Evolutionary conservation across 352 stramenopile genomes (phyloP).

Genomic region (Phytophthora boehmeriae): DNA sequence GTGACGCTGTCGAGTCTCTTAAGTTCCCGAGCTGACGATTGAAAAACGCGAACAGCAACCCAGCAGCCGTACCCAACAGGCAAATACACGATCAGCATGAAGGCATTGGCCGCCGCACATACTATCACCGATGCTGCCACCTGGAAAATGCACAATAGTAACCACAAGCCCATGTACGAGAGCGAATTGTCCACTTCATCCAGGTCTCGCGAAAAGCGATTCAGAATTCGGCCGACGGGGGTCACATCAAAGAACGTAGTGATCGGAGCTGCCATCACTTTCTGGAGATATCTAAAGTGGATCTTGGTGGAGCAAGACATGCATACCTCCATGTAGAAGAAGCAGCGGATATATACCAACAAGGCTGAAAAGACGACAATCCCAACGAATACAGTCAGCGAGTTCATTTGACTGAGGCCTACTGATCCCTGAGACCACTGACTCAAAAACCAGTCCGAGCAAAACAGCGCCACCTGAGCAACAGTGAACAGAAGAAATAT

Average conservation of each 20-base stretch:
- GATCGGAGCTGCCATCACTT: slow-evolving; percentile 52
- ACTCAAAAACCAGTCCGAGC: slow-evolving; percentile 52
- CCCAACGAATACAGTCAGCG: slow-evolving; percentile 36
- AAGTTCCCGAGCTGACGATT: slow-evolving; percentile 82
- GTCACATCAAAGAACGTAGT: slow-evolving; percentile 76
- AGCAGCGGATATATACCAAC: slow-evolving; percentile 36
- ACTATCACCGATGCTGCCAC: slow-evolving; percentile 35
- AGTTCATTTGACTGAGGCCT: slow-evolving; percentile 30
- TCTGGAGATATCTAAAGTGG: slow-evolving; percentile 40
- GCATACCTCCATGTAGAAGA: slow-evolving; percentile 47
- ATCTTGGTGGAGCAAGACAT: slow-evolving; percentile 44
- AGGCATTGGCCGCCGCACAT: slow-evolving; percentile 45
- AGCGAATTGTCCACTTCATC: slow-evolving; percentile 63
- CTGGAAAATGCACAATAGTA: slow-evolving; percentile 46
- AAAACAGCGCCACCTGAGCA: slow-evolving; percentile 40
- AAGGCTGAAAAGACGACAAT: slow-evolving; percentile 31
- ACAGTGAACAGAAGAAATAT: slow-evolving; percentile 38
- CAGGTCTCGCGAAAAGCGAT: slow-evolving; percentile 67
- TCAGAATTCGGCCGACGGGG: slow-evolving; percentile 68
- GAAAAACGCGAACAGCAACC: slow-evolving; percentile 75
- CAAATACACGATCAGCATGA: slow-evolving; percentile 51
- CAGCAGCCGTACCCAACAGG: slow-evolving; percentile 31
- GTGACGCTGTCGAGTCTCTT: slow-evolving; percentile 94
- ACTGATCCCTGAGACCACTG: slow-evolving; percentile 37
- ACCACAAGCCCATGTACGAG: slow-evolving; percentile 47